These are phyloP conservation scores for Yarrowia sp. DNA, from an alignment of 805 yeast genomes.

Conservation along the genomic window DNA sequence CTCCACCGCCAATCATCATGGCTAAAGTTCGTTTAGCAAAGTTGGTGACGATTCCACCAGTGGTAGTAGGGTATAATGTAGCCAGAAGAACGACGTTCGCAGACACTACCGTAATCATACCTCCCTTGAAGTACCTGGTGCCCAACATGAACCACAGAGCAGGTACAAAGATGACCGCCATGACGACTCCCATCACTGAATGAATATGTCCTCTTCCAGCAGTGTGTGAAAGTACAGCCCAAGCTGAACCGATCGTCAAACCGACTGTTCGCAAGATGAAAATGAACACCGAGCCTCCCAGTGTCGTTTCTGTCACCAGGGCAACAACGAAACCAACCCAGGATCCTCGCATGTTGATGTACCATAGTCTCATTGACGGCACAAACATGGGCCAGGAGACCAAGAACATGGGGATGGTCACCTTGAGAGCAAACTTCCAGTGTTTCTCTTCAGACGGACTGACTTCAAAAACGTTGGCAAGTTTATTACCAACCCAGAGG, in stretches of 20 bases:
- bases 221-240: conserved; percentile 58
- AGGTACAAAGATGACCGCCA: conserved; percentile 55
- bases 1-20: conserved; percentile 59
- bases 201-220: conserved; percentile 51
- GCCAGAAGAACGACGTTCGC: conserved; percentile 58
- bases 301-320: conserved; percentile 58
- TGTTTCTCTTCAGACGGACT: conserved; percentile 47
- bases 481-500: conserved; percentile 28
- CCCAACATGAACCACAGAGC: conserved; percentile 57
- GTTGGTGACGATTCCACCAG: conserved; percentile 54
- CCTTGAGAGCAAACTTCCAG: conserved; percentile 57
- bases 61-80: conserved; percentile 52
- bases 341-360: conserved; percentile 56
- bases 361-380: conserved; percentile 58
- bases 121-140: conserved; percentile 60
- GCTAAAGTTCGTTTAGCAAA: conserved; percentile 61
- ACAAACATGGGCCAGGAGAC: conserved; percentile 61
- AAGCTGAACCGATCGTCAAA: conserved; percentile 56
- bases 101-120: conserved; percentile 58
- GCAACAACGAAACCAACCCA: conserved; percentile 64
- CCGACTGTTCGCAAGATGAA: conserved; percentile 59
- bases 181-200: conserved; percentile 55
- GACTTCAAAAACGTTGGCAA: conserved; percentile 44
- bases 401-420: conserved; percentile 55
- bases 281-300: conserved; percentile 59